These are phyloP conservation scores for Myriosclerotinia duriaeana DNA, from an alignment of 2,329 filamentous ascomycete genomes.

Conservation along the genomic window DNA sequence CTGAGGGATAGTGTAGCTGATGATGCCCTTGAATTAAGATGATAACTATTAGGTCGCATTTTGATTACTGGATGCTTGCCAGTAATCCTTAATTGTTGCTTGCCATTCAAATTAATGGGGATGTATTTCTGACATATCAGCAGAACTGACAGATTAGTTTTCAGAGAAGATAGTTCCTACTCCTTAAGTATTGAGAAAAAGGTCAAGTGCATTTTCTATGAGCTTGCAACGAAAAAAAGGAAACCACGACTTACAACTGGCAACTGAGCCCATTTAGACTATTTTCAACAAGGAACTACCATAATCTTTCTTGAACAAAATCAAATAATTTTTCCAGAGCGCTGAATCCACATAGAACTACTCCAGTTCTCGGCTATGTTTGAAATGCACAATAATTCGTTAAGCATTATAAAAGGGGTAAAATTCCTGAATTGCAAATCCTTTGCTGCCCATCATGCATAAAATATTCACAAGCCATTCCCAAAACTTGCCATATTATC, in stretches of 20 bases:
- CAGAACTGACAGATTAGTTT: neutral
- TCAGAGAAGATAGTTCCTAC: constrained; percentile 2
- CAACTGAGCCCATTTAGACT: neutral
- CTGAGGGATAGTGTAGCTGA: constrained; percentile 34
- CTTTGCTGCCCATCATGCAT: constrained; percentile 15
- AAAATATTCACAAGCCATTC: constrained; percentile 20
- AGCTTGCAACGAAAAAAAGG: constrained; percentile 8
- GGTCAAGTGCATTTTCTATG: neutral
- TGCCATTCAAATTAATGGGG: neutral
- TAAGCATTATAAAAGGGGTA: constrained; percentile 13
- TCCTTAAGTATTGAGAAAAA: neutral
- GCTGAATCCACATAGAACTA: neutral
- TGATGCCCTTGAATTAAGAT: constrained; percentile 35
- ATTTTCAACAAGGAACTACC: neutral
- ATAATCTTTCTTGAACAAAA: neutral
- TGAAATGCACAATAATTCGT: constrained; percentile 4
- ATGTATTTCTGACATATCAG: neutral
- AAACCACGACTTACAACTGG: constrained; percentile 19
- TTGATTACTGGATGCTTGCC: constrained; percentile 20
- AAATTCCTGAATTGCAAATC: constrained; percentile 7
- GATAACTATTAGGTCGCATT: constrained; percentile 38
- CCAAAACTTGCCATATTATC: constrained; percentile 19
- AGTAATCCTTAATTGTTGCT: constrained; percentile 14
- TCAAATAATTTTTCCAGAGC: neutral
- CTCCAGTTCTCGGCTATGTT: neutral